Evolutionary conservation across 495 filamentous ascomycete genomes (phyloP).

Genomic region (Parathielavia appendiculata): DNA sequence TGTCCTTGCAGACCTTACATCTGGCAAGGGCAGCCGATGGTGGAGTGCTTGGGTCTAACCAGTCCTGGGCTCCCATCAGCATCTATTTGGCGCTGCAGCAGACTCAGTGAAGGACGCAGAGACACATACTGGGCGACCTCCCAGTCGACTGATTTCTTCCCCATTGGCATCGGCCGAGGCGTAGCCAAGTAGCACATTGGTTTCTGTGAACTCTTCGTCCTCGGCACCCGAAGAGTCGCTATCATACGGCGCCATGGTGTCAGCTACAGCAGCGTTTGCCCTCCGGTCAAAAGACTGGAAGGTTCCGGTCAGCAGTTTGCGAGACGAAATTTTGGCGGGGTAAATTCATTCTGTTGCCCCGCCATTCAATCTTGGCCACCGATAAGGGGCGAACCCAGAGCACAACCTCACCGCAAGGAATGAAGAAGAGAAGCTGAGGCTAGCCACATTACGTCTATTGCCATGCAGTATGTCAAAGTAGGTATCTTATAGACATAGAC

Average conservation of each 20-base stretch:
- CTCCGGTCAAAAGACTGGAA: background rate
- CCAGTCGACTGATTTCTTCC: constrained; percentile 83
- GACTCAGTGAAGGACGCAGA: background rate
- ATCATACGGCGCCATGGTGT: constrained; percentile 74
- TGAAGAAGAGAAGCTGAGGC: background rate
- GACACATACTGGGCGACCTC: constrained; percentile 74
- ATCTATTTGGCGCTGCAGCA: background rate
- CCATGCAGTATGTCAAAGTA: constrained; percentile 24
- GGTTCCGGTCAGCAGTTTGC: constrained; percentile 20
- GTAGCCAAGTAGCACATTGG: constrained; percentile 86
- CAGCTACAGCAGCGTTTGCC: background rate
- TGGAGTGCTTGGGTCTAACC: constrained; percentile 62
- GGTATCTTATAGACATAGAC: constrained; percentile 31
- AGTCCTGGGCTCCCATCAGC: constrained; percentile 53
- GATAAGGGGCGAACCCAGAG: background rate
- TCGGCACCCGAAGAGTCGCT: constrained; percentile 76
- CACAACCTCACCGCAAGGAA: background rate
- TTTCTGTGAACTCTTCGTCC: constrained; percentile 70
- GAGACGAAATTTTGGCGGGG: constrained; percentile 38
- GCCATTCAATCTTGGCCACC: constrained; percentile 17
- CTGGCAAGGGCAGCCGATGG: constrained; percentile 75
- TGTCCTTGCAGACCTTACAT: constrained; percentile 81
- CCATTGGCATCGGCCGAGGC: constrained; percentile 75
- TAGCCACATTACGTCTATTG: constrained; percentile 14
- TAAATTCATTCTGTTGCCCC: constrained; percentile 30